phyloP scores from a whole-genome alignment of 345 rosid genomes.

The Garcia nutans region DNA sequence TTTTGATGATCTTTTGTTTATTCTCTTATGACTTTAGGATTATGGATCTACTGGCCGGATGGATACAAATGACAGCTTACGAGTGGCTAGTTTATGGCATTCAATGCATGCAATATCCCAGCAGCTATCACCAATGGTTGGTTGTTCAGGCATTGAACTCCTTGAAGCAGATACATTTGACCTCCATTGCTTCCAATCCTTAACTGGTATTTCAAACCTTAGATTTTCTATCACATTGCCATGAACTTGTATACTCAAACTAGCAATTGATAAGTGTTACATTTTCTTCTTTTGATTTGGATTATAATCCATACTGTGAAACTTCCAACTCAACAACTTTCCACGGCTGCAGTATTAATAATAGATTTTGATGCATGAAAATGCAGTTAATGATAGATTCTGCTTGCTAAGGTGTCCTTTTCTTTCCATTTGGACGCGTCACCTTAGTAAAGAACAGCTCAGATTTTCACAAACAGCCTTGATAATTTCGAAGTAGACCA shows the following conservation, averaged over 20 bases:
- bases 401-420: background rate
- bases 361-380: background rate
- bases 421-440: background rate
- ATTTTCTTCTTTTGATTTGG: background rate
- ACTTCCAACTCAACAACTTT: background rate
- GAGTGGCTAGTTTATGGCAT: conserved; percentile 99
- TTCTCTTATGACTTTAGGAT: conserved; percentile 44
- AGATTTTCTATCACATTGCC: background rate
- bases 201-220: conserved; percentile 52
- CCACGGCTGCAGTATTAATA: background rate
- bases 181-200: conserved; percentile 94
- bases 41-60: conserved; percentile 90
- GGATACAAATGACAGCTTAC: conserved; percentile 96
- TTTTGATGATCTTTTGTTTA: background rate
- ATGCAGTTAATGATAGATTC: background rate
- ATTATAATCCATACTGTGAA: background rate
- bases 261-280: background rate
- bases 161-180: conserved; percentile 95
- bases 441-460: background rate
- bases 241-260: background rate
- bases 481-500: background rate
- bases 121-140: conserved; percentile 84
- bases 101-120: conserved; percentile 99
- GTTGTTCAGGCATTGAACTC: conserved; percentile 91
- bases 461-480: background rate